phyloP scores from a whole-genome alignment of 192 early-diverging fungal species.

The Coemansia sp. region DNA sequence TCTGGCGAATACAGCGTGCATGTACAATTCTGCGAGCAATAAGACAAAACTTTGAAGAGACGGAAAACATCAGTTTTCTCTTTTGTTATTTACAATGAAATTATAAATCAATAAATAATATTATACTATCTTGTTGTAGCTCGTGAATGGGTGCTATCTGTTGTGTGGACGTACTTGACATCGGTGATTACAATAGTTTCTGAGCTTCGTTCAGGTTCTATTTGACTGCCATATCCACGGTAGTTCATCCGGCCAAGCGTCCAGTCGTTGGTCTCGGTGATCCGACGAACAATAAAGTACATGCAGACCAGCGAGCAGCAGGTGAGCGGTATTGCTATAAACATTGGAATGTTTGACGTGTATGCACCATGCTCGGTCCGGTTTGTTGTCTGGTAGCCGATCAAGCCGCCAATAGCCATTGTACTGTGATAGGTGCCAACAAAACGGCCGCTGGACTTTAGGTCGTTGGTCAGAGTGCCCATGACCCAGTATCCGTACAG shows the following conservation, averaged over 20 bases:
- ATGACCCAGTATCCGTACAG: slow-evolving; percentile 48
- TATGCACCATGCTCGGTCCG: slow-evolving; percentile 12
- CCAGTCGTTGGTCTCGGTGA: slow-evolving; percentile 47
- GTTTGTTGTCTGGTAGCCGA: slow-evolving; percentile 23
- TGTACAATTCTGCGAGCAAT: too few species aligned
- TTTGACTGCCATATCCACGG: background rate
- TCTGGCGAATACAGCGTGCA: too few species aligned
- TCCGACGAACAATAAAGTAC: slow-evolving; percentile 29
- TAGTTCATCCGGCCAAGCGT: slow-evolving; percentile 23
- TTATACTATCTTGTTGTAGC: background rate
- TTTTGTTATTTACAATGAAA: slow-evolving; percentile 1
- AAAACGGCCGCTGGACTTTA: slow-evolving; percentile 35
- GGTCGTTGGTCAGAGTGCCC: slow-evolving; percentile 45
- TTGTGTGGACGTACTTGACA: slow-evolving; percentile 12
- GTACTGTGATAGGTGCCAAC: slow-evolving; percentile 36
- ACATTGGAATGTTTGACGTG: slow-evolving; percentile 27
- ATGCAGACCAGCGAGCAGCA: slow-evolving; percentile 19
- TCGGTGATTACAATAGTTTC: slow-evolving; percentile 8
- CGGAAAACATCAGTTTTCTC: background rate
- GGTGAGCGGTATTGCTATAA: slow-evolving; percentile 14
- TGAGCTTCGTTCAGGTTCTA: background rate
- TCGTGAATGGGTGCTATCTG: background rate
- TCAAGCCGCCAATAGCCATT: slow-evolving; percentile 34
- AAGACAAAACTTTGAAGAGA: too few species aligned
- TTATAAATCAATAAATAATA: slow-evolving; percentile 1